Evolutionary conservation across 345 rosid genomes (phyloP), one percentile per base, ranked within the genome.

Genomic region (Garcia nutans): DNA sequence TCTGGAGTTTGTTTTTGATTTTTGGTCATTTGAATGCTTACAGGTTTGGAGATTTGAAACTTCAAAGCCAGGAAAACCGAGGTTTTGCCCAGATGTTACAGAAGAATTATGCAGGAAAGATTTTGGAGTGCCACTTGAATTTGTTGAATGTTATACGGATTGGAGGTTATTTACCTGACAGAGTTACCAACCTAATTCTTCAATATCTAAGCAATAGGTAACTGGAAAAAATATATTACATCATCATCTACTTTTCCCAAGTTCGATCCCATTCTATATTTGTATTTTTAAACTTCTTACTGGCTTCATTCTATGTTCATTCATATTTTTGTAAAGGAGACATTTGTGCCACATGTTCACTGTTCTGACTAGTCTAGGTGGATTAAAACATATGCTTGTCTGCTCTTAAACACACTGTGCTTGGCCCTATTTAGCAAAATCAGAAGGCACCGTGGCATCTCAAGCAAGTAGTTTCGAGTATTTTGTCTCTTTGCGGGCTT

Each of bases 41-140:
- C 80, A 96, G 98, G 92, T 96, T 96, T 90, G 99, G 98, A 68
- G 99, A 96, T 80, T 84, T 93, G 77, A 93, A 89, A 79, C 89
- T 91, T 83, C 98, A 93, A 81, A 92, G 85, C 86, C 87, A 93
- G 31, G 97, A 93, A 66, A 89, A 86, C 79, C 92, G 79, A 87
- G 94, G 89, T 72, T 96, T 96, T 56, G 93, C 98, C 60, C 97
- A 90, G 79, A 86, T 87, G 87, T 96, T 96, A 86, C 98, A 88
- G 86, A 93, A 93, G 86, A 96, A 74, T 77, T 96, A 86, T 85
- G 97, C 96, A 8, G 98, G 97, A 75, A 91, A 90, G 80, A 92
- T 93, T 80, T 85, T 96, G 87, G 99, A 88, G 83, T 89, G 94
- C 87, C 97, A 96, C 88, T 80, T 96, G 77, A 93, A 92, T 82